phyloP scores from a whole-genome alignment of 164 flowering plant genomes.

The Warburgia ugandensis region DNA sequence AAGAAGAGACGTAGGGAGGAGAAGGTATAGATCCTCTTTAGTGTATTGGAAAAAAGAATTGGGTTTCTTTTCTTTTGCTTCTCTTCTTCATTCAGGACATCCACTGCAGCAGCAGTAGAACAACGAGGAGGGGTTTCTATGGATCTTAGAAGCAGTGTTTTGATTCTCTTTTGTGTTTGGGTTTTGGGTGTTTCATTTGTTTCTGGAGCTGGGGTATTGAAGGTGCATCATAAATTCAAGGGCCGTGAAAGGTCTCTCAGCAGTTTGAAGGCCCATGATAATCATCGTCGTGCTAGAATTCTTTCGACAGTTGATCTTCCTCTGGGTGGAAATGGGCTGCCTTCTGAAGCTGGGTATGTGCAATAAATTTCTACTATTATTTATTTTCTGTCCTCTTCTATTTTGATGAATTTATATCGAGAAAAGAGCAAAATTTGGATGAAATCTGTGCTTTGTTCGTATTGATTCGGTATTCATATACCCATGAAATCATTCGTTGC shows the following conservation, averaged over 20 bases:
- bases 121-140: no score
- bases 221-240: conserved; percentile 49
- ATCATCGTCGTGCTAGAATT: conserved; percentile 32
- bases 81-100: no score
- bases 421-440: neutral
- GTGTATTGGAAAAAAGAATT: no score
- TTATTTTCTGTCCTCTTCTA: neutral
- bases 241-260: conserved; percentile 31
- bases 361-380: neutral
- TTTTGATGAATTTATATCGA: neutral
- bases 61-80: no score
- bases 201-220: conserved; percentile 26
- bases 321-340: conserved; percentile 58
- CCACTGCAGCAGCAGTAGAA: no score
- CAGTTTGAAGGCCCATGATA: conserved; percentile 53
- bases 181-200: neutral
- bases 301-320: conserved; percentile 65
- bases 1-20: no score
- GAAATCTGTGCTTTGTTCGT: neutral
- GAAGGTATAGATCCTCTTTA: no score
- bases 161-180: no score
- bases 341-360: conserved; percentile 54
- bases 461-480: neutral
- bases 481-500: no score
- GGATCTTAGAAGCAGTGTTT: no score